Conservation (phyloP, 1,284 basidiomycete genomes). For the Entoloma clypeatum region DNA sequence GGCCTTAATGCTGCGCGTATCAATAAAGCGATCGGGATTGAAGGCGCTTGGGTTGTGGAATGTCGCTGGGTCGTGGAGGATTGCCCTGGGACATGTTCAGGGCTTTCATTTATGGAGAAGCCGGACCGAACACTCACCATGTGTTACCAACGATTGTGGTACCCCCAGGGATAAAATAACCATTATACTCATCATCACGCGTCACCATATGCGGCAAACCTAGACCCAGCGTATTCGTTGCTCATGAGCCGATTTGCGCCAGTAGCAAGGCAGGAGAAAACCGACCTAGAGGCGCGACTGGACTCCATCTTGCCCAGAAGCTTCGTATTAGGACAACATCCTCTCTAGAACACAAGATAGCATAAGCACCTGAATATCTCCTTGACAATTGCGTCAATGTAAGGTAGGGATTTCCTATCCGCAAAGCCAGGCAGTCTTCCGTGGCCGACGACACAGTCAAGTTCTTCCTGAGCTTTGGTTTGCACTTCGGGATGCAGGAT, state of each 20-base stretch:
- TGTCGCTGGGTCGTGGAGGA: conserved; percentile 42
- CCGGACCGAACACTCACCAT: conserved; percentile 29
- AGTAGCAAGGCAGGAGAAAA: conserved; percentile 3
- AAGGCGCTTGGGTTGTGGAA: conserved; percentile 40
- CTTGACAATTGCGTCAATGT: conserved; percentile 43
- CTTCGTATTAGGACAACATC: too few species aligned
- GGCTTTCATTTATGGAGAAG: conserved; percentile 5
- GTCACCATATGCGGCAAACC: conserved; percentile 44
- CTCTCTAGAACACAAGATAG: too few species aligned
- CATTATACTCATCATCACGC: conserved; percentile 31
- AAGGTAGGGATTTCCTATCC: conserved; percentile 42
- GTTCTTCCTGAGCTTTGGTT: conserved; percentile 41
- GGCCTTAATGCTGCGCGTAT: conserved; percentile 12
- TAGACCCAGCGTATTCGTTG: too few species aligned
- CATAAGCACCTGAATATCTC: conserved; percentile 40
- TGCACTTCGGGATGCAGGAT: conserved; percentile 45
- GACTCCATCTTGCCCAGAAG: conserved; percentile 53
- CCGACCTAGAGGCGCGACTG: conserved; percentile 45
- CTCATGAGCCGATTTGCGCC: conserved; percentile 7
- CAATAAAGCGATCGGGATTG: conserved; percentile 43
- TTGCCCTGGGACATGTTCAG: conserved; percentile 33
- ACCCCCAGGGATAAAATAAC: conserved; percentile 28
- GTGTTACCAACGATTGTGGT: conserved; percentile 28
- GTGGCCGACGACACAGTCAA: conserved; percentile 39
- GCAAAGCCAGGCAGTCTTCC: conserved; percentile 43